Evolutionary conservation across 257 asterid species (phyloP), one percentile per base, ranked within the genome.

Genomic region (Cynanchum wilfordii): DNA sequence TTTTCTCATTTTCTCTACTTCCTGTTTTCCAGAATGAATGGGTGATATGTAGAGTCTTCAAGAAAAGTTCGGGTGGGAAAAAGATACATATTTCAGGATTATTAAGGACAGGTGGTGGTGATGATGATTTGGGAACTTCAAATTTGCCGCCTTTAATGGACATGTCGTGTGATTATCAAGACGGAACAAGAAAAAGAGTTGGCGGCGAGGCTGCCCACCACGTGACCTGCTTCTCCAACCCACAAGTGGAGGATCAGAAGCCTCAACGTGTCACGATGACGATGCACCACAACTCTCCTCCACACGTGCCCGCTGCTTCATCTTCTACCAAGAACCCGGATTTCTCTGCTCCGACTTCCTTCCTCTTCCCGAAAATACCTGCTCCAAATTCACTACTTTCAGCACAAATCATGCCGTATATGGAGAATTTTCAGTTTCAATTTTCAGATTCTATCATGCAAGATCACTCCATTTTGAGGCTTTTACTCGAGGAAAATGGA

Each of bases 21-120:
- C 9, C 45, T 72, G 2, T 3, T 73, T 72, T 72, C 49, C 89
- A 93, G 98, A 89, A 77, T 56, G 98, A 90, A 78, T 89, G 95
- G 98, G 97, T 89, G 76, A 81, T 87, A 19, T 86, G 96, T 66
- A 85, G 98, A 78, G 69, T 93, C 47, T 90, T 93, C 38, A 84
- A 85, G 73, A 93, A 93, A 82, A 79, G 84, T 19, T 66, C 87
- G 4, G 91, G 88, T 17, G 96, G 90, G 24, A 90, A 87, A 72
- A 88, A 85, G 40, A 81, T 84, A 40, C 87, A 88, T 36, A 87
- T 88, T 29, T 89, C 89, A 16, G 90, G 86, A 42, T 72, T 88
- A 0, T 25, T 42, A 24, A 73, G 60, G 16, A 24, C 68, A 22
- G 24, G 24, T 22, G 73, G 81, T 30, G 15, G 16, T 27, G 73